A percentile compares a stretch with the other conserved stretches of the same genome.
phyloP scores from a whole-genome alignment of 805 yeast species.

The Pichia eremophila region DNA sequence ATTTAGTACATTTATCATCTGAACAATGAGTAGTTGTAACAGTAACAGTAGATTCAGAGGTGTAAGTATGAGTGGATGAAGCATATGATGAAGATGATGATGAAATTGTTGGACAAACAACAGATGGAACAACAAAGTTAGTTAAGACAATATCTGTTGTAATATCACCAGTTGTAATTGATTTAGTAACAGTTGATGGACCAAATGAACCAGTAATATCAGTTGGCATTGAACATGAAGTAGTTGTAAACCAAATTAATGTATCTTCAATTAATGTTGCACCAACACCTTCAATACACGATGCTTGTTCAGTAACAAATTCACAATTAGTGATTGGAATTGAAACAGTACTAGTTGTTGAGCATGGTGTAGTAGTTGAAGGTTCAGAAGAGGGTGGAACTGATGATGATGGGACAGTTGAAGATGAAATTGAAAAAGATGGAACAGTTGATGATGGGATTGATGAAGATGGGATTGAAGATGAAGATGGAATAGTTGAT shows the following conservation, averaged over 20 bases:
- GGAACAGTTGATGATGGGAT: background rate
- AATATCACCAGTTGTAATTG: background rate
- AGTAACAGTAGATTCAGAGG: background rate
- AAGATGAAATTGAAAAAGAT: background rate
- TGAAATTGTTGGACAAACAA: constrained; percentile 3
- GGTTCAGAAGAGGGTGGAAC: background rate
- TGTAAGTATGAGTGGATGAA: background rate
- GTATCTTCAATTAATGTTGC: constrained; percentile 6
- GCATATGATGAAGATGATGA: background rate
- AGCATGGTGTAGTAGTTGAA: constrained; percentile 1
- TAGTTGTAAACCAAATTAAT: constrained; percentile 5
- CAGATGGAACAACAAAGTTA: constrained; percentile 3
- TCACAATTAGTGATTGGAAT: constrained; percentile 1
- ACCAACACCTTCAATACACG: constrained; percentile 5
- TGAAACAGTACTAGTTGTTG: background rate
- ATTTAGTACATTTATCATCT: background rate
- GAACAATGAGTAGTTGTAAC: background rate
- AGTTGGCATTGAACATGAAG: constrained; percentile 3
- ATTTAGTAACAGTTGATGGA: background rate
- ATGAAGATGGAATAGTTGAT: constrained; percentile 2
- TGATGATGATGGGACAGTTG: background rate
- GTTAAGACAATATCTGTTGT: constrained; percentile 1
- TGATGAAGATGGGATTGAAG: constrained; percentile 3
- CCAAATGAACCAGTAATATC: constrained; percentile 8
- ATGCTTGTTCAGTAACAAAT: background rate